Evolutionary conservation across 2,329 filamentous ascomycete species (phyloP), one percentile per base, ranked within the genome.

Genomic region (Phaeophleospora eucalypticola): DNA sequence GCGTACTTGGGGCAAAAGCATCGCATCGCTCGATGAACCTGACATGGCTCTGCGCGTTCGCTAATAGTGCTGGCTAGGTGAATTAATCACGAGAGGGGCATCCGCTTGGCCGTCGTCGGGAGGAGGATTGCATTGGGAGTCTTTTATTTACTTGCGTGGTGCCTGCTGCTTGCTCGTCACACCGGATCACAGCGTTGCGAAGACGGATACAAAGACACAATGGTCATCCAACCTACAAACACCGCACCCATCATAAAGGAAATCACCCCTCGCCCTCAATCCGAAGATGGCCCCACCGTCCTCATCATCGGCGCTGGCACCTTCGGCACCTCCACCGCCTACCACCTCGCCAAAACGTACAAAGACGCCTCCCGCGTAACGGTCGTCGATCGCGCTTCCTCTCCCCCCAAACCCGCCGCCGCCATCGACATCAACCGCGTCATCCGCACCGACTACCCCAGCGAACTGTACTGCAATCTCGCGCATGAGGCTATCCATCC

Each of bases 331-430:
- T 59, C 55, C 3, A 57, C 51, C 3, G 55, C 55, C 10, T 58
- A 57, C 19, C 54, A 57, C n/a, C 49, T 57, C 15, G 35, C 77
- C 48, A 69, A 71, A 45, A 70, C 69, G 46, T 72, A 78, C 56
- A 71, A 76, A 15, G 61, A 67, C 35, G 58, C 71, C 27, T 74
- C 75, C 1, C 68, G 68, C 2, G 69, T 84, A 43, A 80, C 74
- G 1, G 64, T 85, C 2, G 68, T 85, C 19, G 81, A 85, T 65
- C 75, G 79, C 12, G 71, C 77, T 46, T 68, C 74, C 2, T 73
- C 68, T 34, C 61, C 65, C 1, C 74, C 78, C 19, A 75, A 75
- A 1, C 67, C 71, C 0, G 63, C 63, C 3, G 62, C 62, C n/a
- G 54, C 56, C 12, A 60, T 59, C 21, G 62, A 65, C 36, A 57